Base-by-base conservation (phyloP, 257 asterid species). In the Solanum boliviense region DNA sequence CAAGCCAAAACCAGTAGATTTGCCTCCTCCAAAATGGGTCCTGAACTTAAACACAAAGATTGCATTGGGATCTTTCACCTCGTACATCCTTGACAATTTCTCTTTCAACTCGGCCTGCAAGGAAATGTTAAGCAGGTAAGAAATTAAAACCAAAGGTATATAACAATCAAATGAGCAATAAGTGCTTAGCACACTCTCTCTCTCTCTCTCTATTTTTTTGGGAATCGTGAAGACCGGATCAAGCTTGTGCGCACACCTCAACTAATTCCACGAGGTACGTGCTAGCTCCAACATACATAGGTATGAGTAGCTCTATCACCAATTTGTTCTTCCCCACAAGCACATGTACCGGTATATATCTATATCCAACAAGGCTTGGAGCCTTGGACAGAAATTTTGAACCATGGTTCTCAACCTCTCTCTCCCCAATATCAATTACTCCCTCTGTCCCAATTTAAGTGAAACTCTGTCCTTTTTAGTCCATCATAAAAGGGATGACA, bases 11-110 rank as follows among this genome's bases (percentile, higher is more conserved):
- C 95, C 98, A 76, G 98, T 94, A 2, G 96, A 93, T 89, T 94
- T 94, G 67, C 98, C 98, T 76, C 98, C 98, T 89, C 98, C 98
- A 88, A 94, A 94, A 90, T 94, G 98, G 13, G 98, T 94, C 89
- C 96, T 89, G 91, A 94, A 93, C 88, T 94, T 94, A 89, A 94
- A 94, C 75, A 94, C 98, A 15, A 94, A 94, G 67, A 94, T 94
- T 73, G 94, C 91, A 89, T 94, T 94, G 5, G 92, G 86, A 46
- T 94, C 98, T 32, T 91, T 94, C 46, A 93, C 98, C 86, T 93
- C 98, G 13, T 93, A 93, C 94, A 93, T 89, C 85, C 92, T 90
- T 13, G 95, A 41, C 89, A 94, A 86, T 85, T 94, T 94, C 83
- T 94, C 98, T 93, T 94, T 94, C 91, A 94, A 90, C 89, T 94